These are phyloP conservation scores for Microcyclospora pomicola DNA, from an alignment of 2,329 filamentous ascomycete genomes.

Conservation along the genomic window DNA sequence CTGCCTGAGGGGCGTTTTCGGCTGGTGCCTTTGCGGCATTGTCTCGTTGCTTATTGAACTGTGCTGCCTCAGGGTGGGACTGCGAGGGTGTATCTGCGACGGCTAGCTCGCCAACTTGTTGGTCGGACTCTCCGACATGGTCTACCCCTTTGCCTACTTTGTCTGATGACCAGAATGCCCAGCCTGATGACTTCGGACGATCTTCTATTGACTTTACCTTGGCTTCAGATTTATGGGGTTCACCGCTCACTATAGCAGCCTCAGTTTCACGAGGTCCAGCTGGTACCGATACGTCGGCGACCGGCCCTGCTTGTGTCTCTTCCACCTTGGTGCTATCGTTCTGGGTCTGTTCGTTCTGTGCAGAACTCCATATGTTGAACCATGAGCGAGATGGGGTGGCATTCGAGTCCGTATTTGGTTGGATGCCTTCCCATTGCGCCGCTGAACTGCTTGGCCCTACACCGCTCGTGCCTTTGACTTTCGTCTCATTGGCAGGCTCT, in stretches of 20 bases:
- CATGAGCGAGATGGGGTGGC: slow-evolving; percentile 25
- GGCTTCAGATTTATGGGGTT: background rate
- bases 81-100: slow-evolving; percentile 38
- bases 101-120: slow-evolving; percentile 38
- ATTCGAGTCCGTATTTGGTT: slow-evolving; percentile 4
- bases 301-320: background rate
- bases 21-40: slow-evolving; percentile 7
- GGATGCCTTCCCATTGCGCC: slow-evolving; percentile 6
- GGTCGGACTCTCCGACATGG: slow-evolving; percentile 44
- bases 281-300: slow-evolving; percentile 5
- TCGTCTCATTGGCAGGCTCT: slow-evolving; percentile 1
- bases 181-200: slow-evolving; percentile 43
- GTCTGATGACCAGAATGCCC: slow-evolving; percentile 69
- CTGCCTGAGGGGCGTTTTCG: slow-evolving; percentile 8
- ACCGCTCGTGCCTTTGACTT: background rate
- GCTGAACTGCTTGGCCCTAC: background rate
- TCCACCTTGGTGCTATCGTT: slow-evolving; percentile 12
- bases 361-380: slow-evolving; percentile 37
- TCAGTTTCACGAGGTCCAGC: slow-evolving; percentile 5
- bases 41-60: slow-evolving; percentile 32
- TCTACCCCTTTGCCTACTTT: slow-evolving; percentile 37
- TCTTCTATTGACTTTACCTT: slow-evolving; percentile 8
- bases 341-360: slow-evolving; percentile 28
- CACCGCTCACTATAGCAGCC: slow-evolving; percentile 3
- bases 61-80: slow-evolving; percentile 36